These are phyloP conservation scores for Cinnamomum chago DNA, from an alignment of 164 flowering plant genomes.

Conservation along the genomic window DNA sequence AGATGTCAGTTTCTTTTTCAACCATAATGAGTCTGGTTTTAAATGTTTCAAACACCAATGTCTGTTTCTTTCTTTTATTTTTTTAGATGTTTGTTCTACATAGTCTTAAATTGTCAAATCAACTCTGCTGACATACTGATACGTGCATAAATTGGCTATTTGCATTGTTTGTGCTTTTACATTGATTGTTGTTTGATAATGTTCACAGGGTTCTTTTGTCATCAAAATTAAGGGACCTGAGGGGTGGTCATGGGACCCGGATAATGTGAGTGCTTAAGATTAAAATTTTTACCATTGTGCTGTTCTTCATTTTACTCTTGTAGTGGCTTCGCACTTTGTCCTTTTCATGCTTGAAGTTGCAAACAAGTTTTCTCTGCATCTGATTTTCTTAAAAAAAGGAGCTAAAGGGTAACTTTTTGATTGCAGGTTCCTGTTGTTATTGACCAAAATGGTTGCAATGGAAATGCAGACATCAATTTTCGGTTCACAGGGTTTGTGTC, in stretches of 20 bases:
- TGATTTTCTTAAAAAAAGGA: slow-evolving; percentile 3
- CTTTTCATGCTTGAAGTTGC: not conserved
- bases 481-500: slow-evolving; percentile 83
- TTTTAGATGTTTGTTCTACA: too few relatives aligned
- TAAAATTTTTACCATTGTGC: not conserved
- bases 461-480: slow-evolving; percentile 87
- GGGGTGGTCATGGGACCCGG: slow-evolving; percentile 97
- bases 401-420: not conserved
- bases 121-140: too few relatives aligned
- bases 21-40: too few relatives aligned
- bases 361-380: not conserved
- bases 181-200: not conserved
- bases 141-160: not conserved
- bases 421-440: slow-evolving; percentile 78
- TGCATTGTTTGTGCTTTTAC: not conserved
- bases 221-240: slow-evolving; percentile 83
- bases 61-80: too few relatives aligned
- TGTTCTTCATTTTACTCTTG: not conserved
- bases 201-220: slow-evolving; percentile 74
- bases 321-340: not conserved
- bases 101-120: too few relatives aligned
- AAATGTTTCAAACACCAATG: too few relatives aligned
- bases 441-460: slow-evolving; percentile 86
- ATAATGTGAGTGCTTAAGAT: slow-evolving; percentile 44
- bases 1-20: too few relatives aligned